Conservation (phyloP, 23 red algal genomes). For the Cyanidiococcus yangmingshanensis region DNA sequence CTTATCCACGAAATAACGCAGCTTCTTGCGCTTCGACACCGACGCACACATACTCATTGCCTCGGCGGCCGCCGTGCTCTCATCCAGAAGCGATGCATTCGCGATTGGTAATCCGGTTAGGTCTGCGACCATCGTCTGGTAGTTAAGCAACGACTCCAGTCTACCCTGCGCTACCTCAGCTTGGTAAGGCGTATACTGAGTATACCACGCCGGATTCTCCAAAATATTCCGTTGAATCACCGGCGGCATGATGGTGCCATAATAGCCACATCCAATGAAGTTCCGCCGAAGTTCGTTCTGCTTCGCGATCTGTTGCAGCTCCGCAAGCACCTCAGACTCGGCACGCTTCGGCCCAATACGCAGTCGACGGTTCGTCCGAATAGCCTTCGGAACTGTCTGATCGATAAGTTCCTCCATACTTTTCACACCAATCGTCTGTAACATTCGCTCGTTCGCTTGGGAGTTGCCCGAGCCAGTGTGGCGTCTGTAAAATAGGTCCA, state of each 20-base stretch:
- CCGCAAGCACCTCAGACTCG: conserved; percentile 75
- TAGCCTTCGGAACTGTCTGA: conserved; percentile 66
- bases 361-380: conserved; percentile 45
- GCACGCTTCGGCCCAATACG: conserved; percentile 51
- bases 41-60: conserved; percentile 93
- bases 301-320: conserved; percentile 49
- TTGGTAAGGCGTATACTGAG: conserved; percentile 99
- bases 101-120: conserved; percentile 94
- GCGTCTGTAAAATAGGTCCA: conserved; percentile 64
- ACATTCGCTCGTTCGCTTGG: conserved; percentile 44
- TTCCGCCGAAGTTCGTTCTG: conserved; percentile 81
- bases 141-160: conserved; percentile 95
- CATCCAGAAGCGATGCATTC: conserved; percentile 84
- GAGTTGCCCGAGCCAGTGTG: conserved; percentile 71
- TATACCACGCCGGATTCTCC: conserved; percentile 99
- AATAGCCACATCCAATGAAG: conserved; percentile 96
- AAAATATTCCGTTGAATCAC: conserved; percentile 85
- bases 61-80: conserved; percentile 92
- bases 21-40: conserved; percentile 63
- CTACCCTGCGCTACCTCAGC: conserved; percentile 95
- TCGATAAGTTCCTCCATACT: conserved; percentile 75
- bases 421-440: conserved; percentile 40
- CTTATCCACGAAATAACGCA: conserved; percentile 66
- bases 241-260: conserved; percentile 72
- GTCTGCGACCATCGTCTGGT: conserved; percentile 93